These are phyloP conservation scores for Colletotrichum sp. DNA, from an alignment of 2,329 filamentous ascomycete species.

Conservation along the genomic window DNA sequence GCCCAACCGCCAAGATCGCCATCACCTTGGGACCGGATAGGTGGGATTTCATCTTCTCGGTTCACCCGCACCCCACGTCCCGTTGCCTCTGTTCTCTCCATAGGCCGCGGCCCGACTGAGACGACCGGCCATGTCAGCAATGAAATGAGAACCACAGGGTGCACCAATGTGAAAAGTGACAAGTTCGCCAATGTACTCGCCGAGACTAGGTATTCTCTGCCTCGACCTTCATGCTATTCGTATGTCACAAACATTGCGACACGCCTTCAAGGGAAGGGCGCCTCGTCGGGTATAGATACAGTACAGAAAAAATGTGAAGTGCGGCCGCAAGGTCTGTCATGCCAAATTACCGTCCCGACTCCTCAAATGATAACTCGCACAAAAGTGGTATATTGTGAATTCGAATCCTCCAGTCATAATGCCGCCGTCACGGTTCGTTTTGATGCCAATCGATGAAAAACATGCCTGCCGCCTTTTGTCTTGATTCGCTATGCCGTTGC, in stretches of 20 bases:
- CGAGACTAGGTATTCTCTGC: not conserved
- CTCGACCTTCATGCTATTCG: not conserved
- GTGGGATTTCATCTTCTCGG: not conserved
- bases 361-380: slow-evolving; percentile 4
- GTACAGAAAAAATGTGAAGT: not conserved
- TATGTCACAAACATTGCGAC: not conserved
- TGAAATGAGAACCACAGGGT: not conserved
- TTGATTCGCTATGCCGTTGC: slow-evolving; percentile 3
- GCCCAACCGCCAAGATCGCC: not conserved
- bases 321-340: not conserved
- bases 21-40: not conserved
- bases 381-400: slow-evolving; percentile 13
- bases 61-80: not conserved
- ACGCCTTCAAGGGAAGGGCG: not conserved
- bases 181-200: not conserved
- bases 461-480: not conserved
- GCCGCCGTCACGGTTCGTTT: not conserved
- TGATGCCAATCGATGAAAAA: not conserved
- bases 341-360: not conserved
- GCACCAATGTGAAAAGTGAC: not conserved
- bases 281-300: slow-evolving; percentile 17
- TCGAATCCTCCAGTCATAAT: not conserved
- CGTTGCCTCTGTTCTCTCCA: not conserved
- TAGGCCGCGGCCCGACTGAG: not conserved
- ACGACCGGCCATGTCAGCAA: not conserved